Percentiles rank a stretch among this genome's conserved stretches.
These are phyloP conservation scores for Candida awuae DNA, from an alignment of 805 yeast species.

Conservation along the genomic window DNA sequence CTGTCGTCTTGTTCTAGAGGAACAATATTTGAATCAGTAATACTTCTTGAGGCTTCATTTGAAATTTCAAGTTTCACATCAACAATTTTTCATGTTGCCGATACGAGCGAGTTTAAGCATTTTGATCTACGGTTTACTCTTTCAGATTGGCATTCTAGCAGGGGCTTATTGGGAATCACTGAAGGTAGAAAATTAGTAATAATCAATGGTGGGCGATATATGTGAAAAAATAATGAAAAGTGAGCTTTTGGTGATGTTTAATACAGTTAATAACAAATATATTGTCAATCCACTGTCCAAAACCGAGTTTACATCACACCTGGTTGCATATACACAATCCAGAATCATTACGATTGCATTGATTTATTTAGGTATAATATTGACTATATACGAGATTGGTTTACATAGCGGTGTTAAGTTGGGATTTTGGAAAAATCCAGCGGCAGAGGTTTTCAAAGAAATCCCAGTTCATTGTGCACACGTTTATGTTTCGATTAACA, in stretches of 20 bases:
- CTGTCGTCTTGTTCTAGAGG: not conserved
- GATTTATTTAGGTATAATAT: slow-evolving; percentile 16
- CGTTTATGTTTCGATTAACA: slow-evolving; percentile 46
- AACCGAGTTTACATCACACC: slow-evolving; percentile 17
- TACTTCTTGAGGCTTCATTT: too few relatives aligned
- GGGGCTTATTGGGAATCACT: too few relatives aligned
- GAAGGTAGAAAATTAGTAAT: too few relatives aligned
- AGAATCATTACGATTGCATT: slow-evolving; percentile 21
- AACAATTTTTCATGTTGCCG: too few relatives aligned
- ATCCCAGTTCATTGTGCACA: slow-evolving; percentile 77
- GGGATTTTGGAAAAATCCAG: slow-evolving; percentile 25
- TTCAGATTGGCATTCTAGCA: too few relatives aligned
- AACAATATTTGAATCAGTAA: not conserved
- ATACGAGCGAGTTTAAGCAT: too few relatives aligned
- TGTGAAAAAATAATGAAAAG: not conserved
- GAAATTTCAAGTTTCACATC: too few relatives aligned
- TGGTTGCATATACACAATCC: slow-evolving; percentile 19
- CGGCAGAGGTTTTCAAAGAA: slow-evolving; percentile 54
- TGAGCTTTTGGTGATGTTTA: slow-evolving; percentile 1
- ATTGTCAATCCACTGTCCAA: slow-evolving; percentile 12
- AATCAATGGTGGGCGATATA: not conserved
- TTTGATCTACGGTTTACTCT: too few relatives aligned
- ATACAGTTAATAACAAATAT: slow-evolving; percentile 10
- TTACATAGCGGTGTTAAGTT: slow-evolving; percentile 20
- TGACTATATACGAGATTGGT: slow-evolving; percentile 21